Percentiles rank a stretch among this genome's conserved stretches.
Conservation (phyloP, 2,329 filamentous ascomycete genomes). For the Magnaporthiopsis rhizophila region DNA sequence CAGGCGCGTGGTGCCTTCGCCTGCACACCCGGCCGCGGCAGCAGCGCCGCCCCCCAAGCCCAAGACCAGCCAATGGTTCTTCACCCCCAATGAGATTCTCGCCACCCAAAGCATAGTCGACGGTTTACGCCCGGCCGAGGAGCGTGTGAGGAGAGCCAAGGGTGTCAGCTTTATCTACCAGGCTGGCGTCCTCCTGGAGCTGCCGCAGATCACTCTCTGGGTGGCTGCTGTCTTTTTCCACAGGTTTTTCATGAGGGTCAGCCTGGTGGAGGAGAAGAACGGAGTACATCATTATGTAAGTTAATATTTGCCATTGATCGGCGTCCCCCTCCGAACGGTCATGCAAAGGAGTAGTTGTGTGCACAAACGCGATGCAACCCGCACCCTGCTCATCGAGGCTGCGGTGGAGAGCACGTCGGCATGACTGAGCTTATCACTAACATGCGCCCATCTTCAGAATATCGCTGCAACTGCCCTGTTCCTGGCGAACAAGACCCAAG, state of each 20-base stretch:
- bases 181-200: slow-evolving; percentile 82
- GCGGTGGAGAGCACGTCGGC: no score
- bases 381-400: no score
- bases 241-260: slow-evolving; percentile 87
- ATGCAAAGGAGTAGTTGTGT: background rate
- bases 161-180: slow-evolving; percentile 96
- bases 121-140: slow-evolving; percentile 68
- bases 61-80: slow-evolving; percentile 69
- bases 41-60: slow-evolving; percentile 17
- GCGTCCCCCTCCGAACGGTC: background rate
- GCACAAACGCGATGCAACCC: slow-evolving; percentile 11
- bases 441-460: slow-evolving; percentile 38
- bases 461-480: slow-evolving; percentile 89
- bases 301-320: slow-evolving; percentile 13
- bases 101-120: slow-evolving; percentile 80
- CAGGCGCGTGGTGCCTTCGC: slow-evolving; percentile 29
- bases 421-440: background rate
- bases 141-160: slow-evolving; percentile 75
- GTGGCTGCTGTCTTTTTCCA: slow-evolving; percentile 94
- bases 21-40: slow-evolving; percentile 31
- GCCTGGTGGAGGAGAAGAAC: slow-evolving; percentile 65
- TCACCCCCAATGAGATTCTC: slow-evolving; percentile 72
- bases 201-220: slow-evolving; percentile 86
- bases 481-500: slow-evolving; percentile 92
- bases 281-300: slow-evolving; percentile 86